Percentiles rank a stretch among this genome's conserved stretches.
Evolutionary conservation across 257 asterid species (phyloP).

Genomic region (Oldenlandia corymbosa): DNA sequence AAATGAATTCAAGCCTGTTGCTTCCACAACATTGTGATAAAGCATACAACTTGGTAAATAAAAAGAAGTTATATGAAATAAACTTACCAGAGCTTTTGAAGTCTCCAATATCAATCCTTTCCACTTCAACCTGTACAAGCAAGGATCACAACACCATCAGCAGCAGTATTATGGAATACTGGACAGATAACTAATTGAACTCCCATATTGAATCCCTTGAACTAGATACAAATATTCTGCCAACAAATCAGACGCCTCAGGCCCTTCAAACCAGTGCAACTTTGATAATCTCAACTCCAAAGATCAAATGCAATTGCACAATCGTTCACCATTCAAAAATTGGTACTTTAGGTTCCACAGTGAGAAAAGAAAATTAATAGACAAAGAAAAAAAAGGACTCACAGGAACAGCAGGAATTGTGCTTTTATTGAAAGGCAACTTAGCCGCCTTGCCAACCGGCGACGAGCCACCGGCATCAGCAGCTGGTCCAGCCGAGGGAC

Average conservation of each 20-base stretch:
- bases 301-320: neutral
- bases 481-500: slow-evolving; percentile 20
- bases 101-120: slow-evolving; percentile 76
- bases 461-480: slow-evolving; percentile 47
- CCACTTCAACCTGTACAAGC: slow-evolving; percentile 79
- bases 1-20: neutral
- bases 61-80: neutral
- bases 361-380: too few relatives aligned
- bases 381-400: slow-evolving; percentile 17
- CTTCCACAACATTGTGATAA: neutral
- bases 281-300: neutral
- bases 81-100: slow-evolving; percentile 63
- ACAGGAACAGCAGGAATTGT: slow-evolving; percentile 52
- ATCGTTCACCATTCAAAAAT: neutral
- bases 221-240: neutral
- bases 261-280: neutral
- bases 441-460: slow-evolving; percentile 50
- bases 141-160: slow-evolving; percentile 10
- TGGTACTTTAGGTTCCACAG: too few relatives aligned
- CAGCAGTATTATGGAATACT: neutral
- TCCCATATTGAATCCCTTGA: neutral
- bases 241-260: neutral
- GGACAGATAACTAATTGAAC: neutral
- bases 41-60: neutral
- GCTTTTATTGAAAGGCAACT: slow-evolving; percentile 47